phyloP scores from a whole-genome alignment of 805 yeast species.

The Saccharomyces paradoxus region DNA sequence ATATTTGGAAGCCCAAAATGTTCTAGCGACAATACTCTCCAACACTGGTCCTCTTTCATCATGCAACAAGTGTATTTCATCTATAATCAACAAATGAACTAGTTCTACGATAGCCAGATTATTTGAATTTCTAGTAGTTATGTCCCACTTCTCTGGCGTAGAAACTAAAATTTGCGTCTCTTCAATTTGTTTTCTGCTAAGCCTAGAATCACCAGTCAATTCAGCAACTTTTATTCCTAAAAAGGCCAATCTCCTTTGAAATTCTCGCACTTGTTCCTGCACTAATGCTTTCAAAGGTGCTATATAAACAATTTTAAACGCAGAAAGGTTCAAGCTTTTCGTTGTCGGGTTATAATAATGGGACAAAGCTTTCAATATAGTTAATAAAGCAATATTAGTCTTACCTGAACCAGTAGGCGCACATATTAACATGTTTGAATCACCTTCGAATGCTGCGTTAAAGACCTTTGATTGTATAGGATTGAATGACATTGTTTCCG shows the following conservation, averaged over 20 bases:
- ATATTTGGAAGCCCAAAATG: constrained; percentile 37
- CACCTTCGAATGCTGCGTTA: constrained; percentile 67
- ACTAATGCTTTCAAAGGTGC: constrained; percentile 94
- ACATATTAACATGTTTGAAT: constrained; percentile 71
- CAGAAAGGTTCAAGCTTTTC: constrained; percentile 44
- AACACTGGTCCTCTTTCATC: constrained; percentile 94
- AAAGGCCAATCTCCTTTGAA: constrained; percentile 55
- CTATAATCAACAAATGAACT: constrained; percentile 70
- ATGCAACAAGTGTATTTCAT: constrained; percentile 87
- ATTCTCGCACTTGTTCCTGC: constrained; percentile 88
- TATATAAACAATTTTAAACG: constrained; percentile 74
- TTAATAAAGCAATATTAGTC: constrained; percentile 88
- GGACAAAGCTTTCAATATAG: constrained; percentile 56
- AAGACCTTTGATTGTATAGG: constrained; percentile 76
- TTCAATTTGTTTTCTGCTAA: constrained; percentile 65
- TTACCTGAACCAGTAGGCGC: constrained; percentile 99
- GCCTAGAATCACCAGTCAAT: constrained; percentile 80
- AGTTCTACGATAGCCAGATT: constrained; percentile 57
- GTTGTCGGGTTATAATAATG: constrained; percentile 39
- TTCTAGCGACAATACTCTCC: constrained; percentile 79
- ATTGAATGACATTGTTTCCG: constrained; percentile 62
- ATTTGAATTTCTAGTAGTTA: constrained; percentile 73
- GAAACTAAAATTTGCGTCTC: constrained; percentile 81
- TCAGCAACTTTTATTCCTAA: constrained; percentile 72
- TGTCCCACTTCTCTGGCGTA: constrained; percentile 98